phyloP scores from a whole-genome alignment of 2,329 filamentous ascomycete species.

The Metarhizium sp. region DNA sequence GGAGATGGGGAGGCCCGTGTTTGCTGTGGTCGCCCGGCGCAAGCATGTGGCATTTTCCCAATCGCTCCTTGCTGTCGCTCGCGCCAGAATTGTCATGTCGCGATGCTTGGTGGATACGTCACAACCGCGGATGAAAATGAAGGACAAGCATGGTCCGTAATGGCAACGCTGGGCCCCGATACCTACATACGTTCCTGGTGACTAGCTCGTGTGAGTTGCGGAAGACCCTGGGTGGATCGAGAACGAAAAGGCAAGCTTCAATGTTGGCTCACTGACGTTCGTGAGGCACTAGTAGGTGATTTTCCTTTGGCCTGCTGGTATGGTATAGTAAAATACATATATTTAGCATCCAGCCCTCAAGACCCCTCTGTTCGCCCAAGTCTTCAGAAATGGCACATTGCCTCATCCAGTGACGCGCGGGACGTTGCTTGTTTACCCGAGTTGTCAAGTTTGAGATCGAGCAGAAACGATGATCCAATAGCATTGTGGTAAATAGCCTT shows the following conservation, averaged over 20 bases:
- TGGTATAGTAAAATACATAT: no score
- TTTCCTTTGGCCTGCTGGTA: no score
- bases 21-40: background rate
- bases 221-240: background rate
- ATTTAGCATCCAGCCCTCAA: background rate
- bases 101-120: background rate
- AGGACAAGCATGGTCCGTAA: background rate
- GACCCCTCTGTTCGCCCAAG: background rate
- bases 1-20: background rate
- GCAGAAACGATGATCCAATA: no score
- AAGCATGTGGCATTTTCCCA: background rate
- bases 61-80: background rate
- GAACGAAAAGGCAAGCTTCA: background rate
- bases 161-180: background rate
- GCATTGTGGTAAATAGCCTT: no score
- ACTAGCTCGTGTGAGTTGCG: no score
- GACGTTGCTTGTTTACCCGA: no score
- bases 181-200: background rate
- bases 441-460: no score
- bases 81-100: background rate
- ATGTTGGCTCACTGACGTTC: background rate
- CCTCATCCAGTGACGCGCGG: no score
- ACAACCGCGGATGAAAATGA: background rate
- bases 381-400: no score
- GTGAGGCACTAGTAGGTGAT: background rate